Base-by-base conservation (phyloP, 208 protist species). In the Wallacemonas sp. region DNA sequence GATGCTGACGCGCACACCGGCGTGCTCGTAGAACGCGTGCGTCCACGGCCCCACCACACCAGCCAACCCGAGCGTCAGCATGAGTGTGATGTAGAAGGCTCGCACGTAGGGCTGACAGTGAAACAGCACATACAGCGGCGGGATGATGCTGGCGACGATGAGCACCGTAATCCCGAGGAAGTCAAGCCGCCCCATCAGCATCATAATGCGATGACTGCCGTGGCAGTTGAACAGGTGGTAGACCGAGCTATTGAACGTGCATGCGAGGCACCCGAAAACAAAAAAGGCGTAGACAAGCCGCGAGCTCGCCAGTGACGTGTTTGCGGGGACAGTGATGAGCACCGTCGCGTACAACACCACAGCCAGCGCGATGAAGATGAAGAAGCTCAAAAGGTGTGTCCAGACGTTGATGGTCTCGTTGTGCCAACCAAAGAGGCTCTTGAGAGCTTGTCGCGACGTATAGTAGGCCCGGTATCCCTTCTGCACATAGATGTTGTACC, bases 321-420 rank as follows among this genome's bases (percentile, higher is more conserved):
- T 58, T 19, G 23, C 29, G 14, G 71, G 73, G 60, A 78, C 61
- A 0, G 76, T 55, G 0, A 73, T 41, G 0, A 92, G 65, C 17
- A 79, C 32, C 12, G 47, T 68, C 1, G 26, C 30, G 56, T 88
- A 87, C 9, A 94, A 29, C 0, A 74, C 47, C 1, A 78, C 46
- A 1, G 78, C 74, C 11, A 94, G 48, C 14, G 55, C 55, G 19
- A 89, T 11, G 67, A 92, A 94, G 14, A 90, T 19, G 30, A 92
- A 8, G 19, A 86, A 87, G 26, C 87, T 85, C 26, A 81, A 14
- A n/a, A 85, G 68, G 72, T 96, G 91, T 0, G 82, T 86, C 87
- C 85, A 94, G 19, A 96, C 72, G 61, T 96, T 96, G 43, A 93
- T 60, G 19, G 88, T 88, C 61, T 96, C 91, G 71, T 96, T 96